Conservation (phyloP, 192 early-diverging fungal species). For the Entomortierella parvispora region DNA sequence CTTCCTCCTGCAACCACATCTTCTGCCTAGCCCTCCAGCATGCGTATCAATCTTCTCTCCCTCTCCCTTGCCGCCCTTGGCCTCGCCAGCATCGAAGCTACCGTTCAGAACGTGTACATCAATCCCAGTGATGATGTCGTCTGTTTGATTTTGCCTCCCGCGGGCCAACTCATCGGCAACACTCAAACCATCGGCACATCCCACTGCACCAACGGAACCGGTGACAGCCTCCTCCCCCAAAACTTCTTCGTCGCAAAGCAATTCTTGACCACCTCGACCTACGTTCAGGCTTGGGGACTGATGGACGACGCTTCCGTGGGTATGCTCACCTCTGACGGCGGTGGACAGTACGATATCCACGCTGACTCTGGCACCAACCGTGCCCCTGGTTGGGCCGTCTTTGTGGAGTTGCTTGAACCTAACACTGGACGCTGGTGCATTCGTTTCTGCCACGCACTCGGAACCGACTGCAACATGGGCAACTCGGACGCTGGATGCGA, state of each 20-base stretch:
- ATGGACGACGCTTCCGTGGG: constrained; percentile 44
- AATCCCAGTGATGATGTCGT: constrained; percentile 1
- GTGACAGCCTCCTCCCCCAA: constrained; percentile 22
- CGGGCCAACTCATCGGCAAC: constrained; percentile 19
- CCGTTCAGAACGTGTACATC: constrained; percentile 8
- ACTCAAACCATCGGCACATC: constrained; percentile 8
- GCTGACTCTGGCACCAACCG: constrained; percentile 41
- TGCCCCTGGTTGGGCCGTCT: constrained; percentile 45
- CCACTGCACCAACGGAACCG: constrained; percentile 30
- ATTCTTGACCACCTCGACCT: constrained; percentile 19
- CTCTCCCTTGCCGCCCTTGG: constrained; percentile 8
- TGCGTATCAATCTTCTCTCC: constrained; percentile 14
- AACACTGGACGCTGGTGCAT: constrained; percentile 54
- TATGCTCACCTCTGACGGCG: constrained; percentile 47
- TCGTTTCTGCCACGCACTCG: constrained; percentile 33
- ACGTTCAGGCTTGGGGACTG: constrained; percentile 58
- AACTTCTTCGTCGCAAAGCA: constrained; percentile 54
- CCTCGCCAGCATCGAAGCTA: constrained; percentile 3
- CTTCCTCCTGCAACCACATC: too few species aligned
- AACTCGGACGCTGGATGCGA: constrained; percentile 19
- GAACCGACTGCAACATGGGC: constrained; percentile 12
- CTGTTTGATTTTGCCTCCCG: constrained; percentile 23
- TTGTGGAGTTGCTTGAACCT: constrained; percentile 65
- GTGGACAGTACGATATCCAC: constrained; percentile 59
- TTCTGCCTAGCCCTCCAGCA: too few species aligned